Evolutionary conservation across 2,329 filamentous ascomycete genomes (phyloP).

Genomic region (Thielaviopsis euricoi): DNA sequence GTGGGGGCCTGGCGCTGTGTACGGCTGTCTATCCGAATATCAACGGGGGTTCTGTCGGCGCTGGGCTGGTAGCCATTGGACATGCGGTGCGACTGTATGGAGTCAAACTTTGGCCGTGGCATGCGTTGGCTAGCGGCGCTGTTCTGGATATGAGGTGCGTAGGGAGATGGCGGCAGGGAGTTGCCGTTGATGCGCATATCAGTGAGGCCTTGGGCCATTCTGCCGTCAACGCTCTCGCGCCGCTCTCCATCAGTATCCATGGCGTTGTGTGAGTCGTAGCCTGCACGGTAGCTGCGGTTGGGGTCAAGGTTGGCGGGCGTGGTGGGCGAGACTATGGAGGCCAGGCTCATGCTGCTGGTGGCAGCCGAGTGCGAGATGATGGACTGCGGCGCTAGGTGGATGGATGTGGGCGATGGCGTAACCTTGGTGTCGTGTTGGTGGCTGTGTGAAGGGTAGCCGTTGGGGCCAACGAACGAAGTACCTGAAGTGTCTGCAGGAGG

Average conservation of each 20-base stretch:
- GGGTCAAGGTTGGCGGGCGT: constrained; percentile 27
- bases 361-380: constrained; percentile 38
- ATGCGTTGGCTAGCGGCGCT: constrained; percentile 57
- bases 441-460: constrained; percentile 13
- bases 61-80: constrained; percentile 49
- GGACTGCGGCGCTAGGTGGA: constrained; percentile 33
- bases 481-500: constrained; percentile 26
- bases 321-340: constrained; percentile 47
- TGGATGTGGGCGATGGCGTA: constrained; percentile 31
- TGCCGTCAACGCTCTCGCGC: constrained; percentile 65
- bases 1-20: constrained; percentile 52
- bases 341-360: constrained; percentile 48
- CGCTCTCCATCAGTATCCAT: constrained; percentile 23
- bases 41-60: constrained; percentile 39
- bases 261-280: constrained; percentile 19
- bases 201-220: constrained; percentile 55
- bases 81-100: constrained; percentile 39
- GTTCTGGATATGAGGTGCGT: constrained; percentile 61
- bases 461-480: constrained; percentile 18
- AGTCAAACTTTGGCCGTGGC: constrained; percentile 35
- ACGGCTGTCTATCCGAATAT: constrained; percentile 23
- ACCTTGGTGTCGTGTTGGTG: constrained; percentile 28
- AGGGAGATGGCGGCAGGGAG: constrained; percentile 37
- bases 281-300: constrained; percentile 28
- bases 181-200: constrained; percentile 43